phyloP scores from a whole-genome alignment of 768 basidiomycete genomes.

The Trametes cinnabarina region DNA sequence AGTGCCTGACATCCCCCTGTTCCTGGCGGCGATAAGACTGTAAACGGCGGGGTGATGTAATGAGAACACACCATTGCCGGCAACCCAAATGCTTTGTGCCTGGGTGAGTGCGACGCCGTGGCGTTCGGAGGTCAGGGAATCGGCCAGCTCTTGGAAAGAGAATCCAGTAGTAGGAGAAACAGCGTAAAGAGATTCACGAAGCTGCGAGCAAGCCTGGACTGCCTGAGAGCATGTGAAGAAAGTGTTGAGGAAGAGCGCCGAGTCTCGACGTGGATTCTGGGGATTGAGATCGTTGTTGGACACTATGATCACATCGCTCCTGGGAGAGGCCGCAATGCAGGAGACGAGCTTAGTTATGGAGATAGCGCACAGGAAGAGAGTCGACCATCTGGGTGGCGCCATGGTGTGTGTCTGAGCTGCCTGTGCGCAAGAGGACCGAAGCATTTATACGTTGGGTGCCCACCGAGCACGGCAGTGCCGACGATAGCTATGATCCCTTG shows the following conservation, averaged over 20 bases:
- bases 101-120: neutral
- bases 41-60: too few relatives aligned
- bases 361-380: neutral
- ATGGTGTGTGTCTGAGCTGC: neutral
- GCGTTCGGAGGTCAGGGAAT: neutral
- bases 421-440: neutral
- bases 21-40: neutral
- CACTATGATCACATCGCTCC: constrained; percentile 5
- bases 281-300: constrained; percentile 11
- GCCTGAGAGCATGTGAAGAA: neutral
- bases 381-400: neutral
- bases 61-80: neutral
- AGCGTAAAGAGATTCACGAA: constrained; percentile 1
- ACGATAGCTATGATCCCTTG: neutral
- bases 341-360: neutral
- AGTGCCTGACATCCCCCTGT: neutral
- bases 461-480: neutral
- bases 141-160: neutral
- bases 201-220: neutral
- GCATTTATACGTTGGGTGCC: neutral
- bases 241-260: neutral
- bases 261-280: neutral
- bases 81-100: neutral
- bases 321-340: neutral
- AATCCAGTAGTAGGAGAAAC: neutral